Evolutionary conservation across 306 rosid species (phyloP).

Genomic region (Mimosa bimucronata): DNA sequence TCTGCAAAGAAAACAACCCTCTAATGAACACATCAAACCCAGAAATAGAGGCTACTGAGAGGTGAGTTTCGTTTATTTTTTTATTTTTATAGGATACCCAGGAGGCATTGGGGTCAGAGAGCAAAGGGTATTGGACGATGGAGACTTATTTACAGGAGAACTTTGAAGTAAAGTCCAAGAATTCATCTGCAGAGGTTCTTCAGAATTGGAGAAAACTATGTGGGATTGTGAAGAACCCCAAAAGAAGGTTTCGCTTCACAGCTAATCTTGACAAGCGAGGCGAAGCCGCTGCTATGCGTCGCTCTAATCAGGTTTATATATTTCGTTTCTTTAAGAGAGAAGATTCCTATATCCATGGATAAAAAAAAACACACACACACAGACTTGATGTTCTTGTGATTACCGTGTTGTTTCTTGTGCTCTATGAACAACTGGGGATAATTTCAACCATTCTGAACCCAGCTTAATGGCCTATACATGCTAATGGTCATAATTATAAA

Average conservation of each 20-base stretch:
- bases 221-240: conserved; percentile 81
- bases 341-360: background rate
- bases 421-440: background rate
- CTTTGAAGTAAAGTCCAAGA: conserved; percentile 74
- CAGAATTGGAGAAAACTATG: conserved; percentile 84
- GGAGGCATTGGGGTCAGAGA: background rate
- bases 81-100: background rate
- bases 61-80: background rate
- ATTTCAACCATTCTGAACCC: background rate
- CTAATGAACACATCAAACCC: conserved; percentile 3
- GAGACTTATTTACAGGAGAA: conserved; percentile 74
- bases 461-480: no score
- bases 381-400: background rate
- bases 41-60: background rate
- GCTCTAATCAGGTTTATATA: conserved; percentile 66
- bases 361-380: background rate
- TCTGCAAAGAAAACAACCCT: background rate
- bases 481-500: no score
- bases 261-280: conserved; percentile 78
- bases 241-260: conserved; percentile 83
- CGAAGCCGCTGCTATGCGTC: conserved; percentile 94
- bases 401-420: background rate
- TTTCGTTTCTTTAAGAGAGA: background rate
- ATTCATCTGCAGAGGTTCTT: conserved; percentile 71
- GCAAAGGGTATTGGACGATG: conserved; percentile 41